phyloP scores from a whole-genome alignment of 495 filamentous ascomycete species.

The Polyplosphaeria fusca region DNA sequence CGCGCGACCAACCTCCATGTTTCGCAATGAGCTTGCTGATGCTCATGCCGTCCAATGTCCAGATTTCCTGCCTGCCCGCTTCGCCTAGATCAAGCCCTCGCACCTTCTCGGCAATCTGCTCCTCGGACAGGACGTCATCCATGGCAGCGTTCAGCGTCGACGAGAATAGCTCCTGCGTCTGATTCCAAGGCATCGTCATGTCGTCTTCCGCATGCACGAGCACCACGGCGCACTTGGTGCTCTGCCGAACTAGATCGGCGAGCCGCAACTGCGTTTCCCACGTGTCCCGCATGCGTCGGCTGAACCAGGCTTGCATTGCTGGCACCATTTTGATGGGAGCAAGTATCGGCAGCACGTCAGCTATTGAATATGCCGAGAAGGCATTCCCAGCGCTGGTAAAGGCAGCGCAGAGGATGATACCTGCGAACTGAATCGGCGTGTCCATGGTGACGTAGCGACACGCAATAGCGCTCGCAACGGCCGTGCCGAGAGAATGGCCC shows the following conservation, averaged over 20 bases:
- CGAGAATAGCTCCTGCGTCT: constrained; percentile 25
- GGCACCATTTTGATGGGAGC: constrained; percentile 27
- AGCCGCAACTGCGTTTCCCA: constrained; percentile 24
- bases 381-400: constrained; percentile 25
- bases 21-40: constrained; percentile 32
- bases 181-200: constrained; percentile 29
- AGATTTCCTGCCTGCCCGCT: constrained; percentile 22
- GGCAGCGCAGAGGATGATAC: constrained; percentile 33
- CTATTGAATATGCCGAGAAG: constrained; percentile 26
- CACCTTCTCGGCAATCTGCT: constrained; percentile 2
- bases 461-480: constrained; percentile 31
- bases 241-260: constrained; percentile 4
- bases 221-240: constrained; percentile 11
- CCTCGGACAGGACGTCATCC: neutral
- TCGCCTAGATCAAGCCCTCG: constrained; percentile 28
- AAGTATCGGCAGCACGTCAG: constrained; percentile 20
- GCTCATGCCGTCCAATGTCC: constrained; percentile 11
- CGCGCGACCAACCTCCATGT: constrained; percentile 27
- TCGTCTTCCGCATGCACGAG: constrained; percentile 30
- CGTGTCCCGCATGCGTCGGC: constrained; percentile 25
- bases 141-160: constrained; percentile 10
- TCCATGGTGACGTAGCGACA: constrained; percentile 21
- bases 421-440: constrained; percentile 31
- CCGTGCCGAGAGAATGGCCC: constrained; percentile 38
- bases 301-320: constrained; percentile 25